These are phyloP conservation scores for Pseudogymnoascus destructans DNA, from an alignment of 2,329 filamentous ascomycete species.

Conservation along the genomic window DNA sequence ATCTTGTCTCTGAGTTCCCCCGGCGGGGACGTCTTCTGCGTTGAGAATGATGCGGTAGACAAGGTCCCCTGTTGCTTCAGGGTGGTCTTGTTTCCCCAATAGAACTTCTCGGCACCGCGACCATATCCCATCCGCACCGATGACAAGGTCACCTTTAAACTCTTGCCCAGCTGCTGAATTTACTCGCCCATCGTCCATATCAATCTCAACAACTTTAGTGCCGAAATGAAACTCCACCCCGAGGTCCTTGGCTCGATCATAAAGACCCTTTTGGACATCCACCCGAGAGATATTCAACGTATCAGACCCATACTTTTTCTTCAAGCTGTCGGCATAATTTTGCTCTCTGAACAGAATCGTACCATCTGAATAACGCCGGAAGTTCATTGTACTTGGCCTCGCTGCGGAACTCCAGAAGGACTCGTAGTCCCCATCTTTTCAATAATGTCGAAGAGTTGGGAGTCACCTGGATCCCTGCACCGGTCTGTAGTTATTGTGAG, in stretches of 20 bases:
- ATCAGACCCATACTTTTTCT: not conserved
- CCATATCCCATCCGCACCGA: slow-evolving; percentile 14
- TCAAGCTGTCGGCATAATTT: not conserved
- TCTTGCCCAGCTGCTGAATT: slow-evolving; percentile 2
- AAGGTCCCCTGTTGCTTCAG: slow-evolving; percentile 32
- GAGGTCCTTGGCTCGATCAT: slow-evolving; percentile 8
- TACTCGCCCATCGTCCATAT: slow-evolving; percentile 1
- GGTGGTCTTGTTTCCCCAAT: not conserved
- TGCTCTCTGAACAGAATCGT: not conserved
- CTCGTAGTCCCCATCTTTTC: slow-evolving; percentile 18
- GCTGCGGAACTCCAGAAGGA: not conserved
- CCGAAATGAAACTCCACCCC: slow-evolving; percentile 7
- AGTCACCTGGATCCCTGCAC: slow-evolving; percentile 23
- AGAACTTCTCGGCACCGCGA: slow-evolving; percentile 11
- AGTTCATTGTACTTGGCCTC: not conserved
- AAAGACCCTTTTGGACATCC: slow-evolving; percentile 13
- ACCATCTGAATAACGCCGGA: not conserved
- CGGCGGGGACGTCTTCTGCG: slow-evolving; percentile 34
- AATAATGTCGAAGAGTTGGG: slow-evolving; percentile 20
- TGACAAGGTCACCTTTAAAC: slow-evolving; percentile 11
- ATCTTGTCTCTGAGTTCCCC: slow-evolving; percentile 39
- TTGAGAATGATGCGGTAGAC: slow-evolving; percentile 49
- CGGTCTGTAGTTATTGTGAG: slow-evolving; percentile 20
- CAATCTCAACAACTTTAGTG: not conserved
- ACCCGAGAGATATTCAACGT: slow-evolving; percentile 11